Conservation (phyloP, 1,284 basidiomycete species). For the Ustilago sp. region DNA sequence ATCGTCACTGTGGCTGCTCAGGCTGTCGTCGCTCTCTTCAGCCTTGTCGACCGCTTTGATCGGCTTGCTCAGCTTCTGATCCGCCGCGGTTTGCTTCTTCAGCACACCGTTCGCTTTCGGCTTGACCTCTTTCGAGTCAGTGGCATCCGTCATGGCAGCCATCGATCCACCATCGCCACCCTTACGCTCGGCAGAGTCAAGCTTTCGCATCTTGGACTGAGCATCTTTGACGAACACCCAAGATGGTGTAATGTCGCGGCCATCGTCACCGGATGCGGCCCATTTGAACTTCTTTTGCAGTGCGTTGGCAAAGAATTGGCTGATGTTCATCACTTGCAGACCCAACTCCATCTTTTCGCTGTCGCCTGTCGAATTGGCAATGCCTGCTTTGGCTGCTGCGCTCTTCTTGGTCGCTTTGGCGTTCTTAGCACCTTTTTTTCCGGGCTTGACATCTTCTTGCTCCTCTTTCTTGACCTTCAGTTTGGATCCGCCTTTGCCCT, state of each 20-base stretch:
- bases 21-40: slow-evolving; percentile 36
- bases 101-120: slow-evolving; percentile 31
- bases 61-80: slow-evolving; percentile 25
- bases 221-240: slow-evolving; percentile 67
- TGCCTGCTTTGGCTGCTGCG: slow-evolving; percentile 36
- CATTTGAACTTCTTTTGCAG: slow-evolving; percentile 69
- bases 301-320: slow-evolving; percentile 66
- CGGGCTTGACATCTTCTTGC: slow-evolving; percentile 47
- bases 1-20: slow-evolving; percentile 29
- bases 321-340: slow-evolving; percentile 62
- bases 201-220: slow-evolving; percentile 60
- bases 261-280: slow-evolving; percentile 58
- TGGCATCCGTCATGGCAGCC: slow-evolving; percentile 46
- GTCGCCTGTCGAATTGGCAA: slow-evolving; percentile 50
- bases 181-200: slow-evolving; percentile 57
- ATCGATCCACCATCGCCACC: slow-evolving; percentile 42
- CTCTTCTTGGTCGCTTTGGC: slow-evolving; percentile 32
- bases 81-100: slow-evolving; percentile 42
- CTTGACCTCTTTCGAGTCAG: slow-evolving; percentile 24
- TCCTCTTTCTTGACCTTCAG: slow-evolving; percentile 60
- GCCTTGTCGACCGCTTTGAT: slow-evolving; percentile 37
- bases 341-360: slow-evolving; percentile 68
- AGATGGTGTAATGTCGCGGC: slow-evolving; percentile 49
- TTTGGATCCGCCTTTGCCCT: slow-evolving; percentile 34
- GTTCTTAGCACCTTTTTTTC: slow-evolving; percentile 33